Conservation (phyloP, 75 land plant genomes). For the Cunninghamia lanceolata region DNA sequence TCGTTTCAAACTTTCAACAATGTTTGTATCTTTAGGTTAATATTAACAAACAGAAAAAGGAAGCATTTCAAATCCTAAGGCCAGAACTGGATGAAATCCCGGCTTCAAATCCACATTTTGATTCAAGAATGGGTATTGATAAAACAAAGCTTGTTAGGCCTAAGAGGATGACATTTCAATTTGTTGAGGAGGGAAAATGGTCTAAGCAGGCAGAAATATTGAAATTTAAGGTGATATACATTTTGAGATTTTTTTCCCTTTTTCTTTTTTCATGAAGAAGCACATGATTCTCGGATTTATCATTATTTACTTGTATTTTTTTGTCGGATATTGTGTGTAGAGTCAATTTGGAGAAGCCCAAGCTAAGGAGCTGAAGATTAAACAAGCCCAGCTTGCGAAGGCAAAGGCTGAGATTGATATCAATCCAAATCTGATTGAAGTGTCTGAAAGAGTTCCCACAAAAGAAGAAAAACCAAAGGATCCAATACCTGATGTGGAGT, state of each 20-base stretch:
- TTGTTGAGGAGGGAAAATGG: conserved; percentile 97
- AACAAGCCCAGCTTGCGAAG: conserved; percentile 88
- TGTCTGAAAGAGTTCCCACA: conserved; percentile 62
- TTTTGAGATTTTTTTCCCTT: background rate
- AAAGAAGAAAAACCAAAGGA: conserved; percentile 84
- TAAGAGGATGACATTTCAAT: conserved; percentile 87
- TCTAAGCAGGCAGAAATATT: conserved; percentile 82
- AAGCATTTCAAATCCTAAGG: conserved; percentile 90
- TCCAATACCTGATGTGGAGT: conserved; percentile 90
- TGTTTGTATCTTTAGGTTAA: conserved; percentile 60
- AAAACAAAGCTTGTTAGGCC: conserved; percentile 87
- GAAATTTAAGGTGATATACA: conserved; percentile 65
- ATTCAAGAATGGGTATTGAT: conserved; percentile 71
- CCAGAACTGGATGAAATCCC: conserved; percentile 89
- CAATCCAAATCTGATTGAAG: conserved; percentile 93
- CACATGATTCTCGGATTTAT: background rate
- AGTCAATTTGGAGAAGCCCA: conserved; percentile 96
- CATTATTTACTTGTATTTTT: background rate
- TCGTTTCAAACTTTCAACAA: no score
- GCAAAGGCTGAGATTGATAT: conserved; percentile 89
- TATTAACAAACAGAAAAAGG: conserved; percentile 97
- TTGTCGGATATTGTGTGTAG: conserved; percentile 32
- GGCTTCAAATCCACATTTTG: conserved; percentile 70
- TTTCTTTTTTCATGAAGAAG: background rate
- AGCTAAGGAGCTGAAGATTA: conserved; percentile 83